Percentiles rank a stretch among this genome's conserved stretches.
Conservation (phyloP, 1,284 basidiomycete genomes). For the Pisolithus thermaeus region DNA sequence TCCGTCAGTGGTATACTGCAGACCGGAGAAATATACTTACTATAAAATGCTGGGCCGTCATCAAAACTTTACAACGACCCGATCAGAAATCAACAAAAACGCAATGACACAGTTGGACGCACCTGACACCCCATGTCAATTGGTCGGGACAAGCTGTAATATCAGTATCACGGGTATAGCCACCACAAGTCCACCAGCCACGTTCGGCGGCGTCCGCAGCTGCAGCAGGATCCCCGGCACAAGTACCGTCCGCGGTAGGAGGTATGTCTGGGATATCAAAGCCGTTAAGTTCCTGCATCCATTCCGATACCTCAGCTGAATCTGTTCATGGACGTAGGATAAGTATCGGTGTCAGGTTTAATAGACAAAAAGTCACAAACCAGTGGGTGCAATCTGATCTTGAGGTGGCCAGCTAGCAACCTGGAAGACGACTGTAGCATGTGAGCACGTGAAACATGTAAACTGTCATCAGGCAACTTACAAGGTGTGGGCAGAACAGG, state of each 20-base stretch:
- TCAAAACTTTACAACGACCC: constrained; percentile 51
- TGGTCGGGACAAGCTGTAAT: constrained; percentile 75
- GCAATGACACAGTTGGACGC: constrained; percentile 10
- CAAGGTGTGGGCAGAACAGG: constrained; percentile 59
- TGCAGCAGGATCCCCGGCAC: constrained; percentile 51
- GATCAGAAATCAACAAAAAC: background rate
- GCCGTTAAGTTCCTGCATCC: constrained; percentile 75
- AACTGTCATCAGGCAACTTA: constrained; percentile 29
- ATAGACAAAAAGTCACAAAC: constrained; percentile 30
- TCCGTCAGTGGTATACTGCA: constrained; percentile 5
- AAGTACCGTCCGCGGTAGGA: constrained; percentile 62
- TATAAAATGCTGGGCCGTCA: constrained; percentile 81
- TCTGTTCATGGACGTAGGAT: constrained; percentile 29
- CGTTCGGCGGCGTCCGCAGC: constrained; percentile 53
- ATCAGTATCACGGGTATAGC: constrained; percentile 62
- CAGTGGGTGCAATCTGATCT: constrained; percentile 62
- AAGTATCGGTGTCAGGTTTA: background rate
- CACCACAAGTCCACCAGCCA: constrained; percentile 89
- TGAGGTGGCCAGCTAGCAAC: constrained; percentile 57
- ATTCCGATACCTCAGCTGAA: constrained; percentile 59
- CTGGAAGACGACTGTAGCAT: constrained; percentile 43
- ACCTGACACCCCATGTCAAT: constrained; percentile 75
- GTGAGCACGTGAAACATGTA: background rate
- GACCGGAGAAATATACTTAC: constrained; percentile 36
- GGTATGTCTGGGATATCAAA: constrained; percentile 60